phyloP scores from a whole-genome alignment of 768 basidiomycete species.

The Guyanaporus albipodus region DNA sequence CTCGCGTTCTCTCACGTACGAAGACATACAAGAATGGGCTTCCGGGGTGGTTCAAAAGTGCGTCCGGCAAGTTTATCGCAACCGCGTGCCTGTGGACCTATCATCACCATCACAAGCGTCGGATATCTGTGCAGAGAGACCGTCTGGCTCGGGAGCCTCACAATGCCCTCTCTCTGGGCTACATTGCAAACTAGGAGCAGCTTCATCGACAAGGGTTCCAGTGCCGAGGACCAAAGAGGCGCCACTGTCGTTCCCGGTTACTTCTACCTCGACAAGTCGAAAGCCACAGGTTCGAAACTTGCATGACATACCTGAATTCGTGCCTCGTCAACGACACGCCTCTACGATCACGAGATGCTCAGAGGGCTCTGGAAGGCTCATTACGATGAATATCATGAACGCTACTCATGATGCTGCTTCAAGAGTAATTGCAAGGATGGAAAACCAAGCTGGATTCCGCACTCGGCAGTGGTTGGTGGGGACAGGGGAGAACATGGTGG shows the following conservation, averaged over 20 bases:
- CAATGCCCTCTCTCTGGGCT: slow-evolving; percentile 24
- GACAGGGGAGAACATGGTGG: neutral
- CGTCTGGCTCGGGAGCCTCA: slow-evolving; percentile 17
- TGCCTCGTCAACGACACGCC: slow-evolving; percentile 18
- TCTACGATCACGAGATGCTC: neutral
- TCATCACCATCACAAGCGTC: slow-evolving; percentile 25
- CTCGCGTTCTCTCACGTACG: slow-evolving; percentile 15
- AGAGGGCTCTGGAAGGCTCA: neutral
- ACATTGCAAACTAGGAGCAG: slow-evolving; percentile 17
- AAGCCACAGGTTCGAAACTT: slow-evolving; percentile 7
- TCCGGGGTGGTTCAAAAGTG: slow-evolving; percentile 26
- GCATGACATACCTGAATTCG: slow-evolving; percentile 24
- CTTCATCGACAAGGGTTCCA: neutral
- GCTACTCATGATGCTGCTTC: slow-evolving; percentile 15
- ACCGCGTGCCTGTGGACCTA: slow-evolving; percentile 8
- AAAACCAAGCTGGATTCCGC: slow-evolving; percentile 13
- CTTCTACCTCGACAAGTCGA: neutral
- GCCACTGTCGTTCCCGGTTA: neutral
- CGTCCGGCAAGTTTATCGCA: slow-evolving; percentile 13
- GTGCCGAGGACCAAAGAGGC: neutral
- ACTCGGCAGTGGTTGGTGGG: slow-evolving; percentile 6
- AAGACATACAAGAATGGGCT: slow-evolving; percentile 26
- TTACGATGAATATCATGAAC: neutral
- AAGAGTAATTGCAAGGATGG: slow-evolving; percentile 23
- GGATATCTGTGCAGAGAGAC: slow-evolving; percentile 27